Base-by-base conservation (phyloP, 2,329 filamentous ascomycete genomes). In the Shiraia bambusicola region DNA sequence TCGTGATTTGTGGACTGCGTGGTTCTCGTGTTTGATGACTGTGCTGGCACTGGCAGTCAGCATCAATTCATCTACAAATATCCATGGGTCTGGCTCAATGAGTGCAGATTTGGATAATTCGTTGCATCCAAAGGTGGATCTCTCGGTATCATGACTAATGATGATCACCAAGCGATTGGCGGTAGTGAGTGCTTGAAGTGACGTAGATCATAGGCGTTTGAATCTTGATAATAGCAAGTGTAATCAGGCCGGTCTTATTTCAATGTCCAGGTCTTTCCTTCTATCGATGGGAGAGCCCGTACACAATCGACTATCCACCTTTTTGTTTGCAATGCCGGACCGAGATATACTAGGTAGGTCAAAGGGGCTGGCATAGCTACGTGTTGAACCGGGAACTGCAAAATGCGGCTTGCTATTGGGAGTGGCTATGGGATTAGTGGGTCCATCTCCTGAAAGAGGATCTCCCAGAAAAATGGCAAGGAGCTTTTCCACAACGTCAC, bases 401-500 rank as follows among this genome's bases (percentile, higher is more conserved):
- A 54, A 36, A 12, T 40, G 50, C 5, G 47, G 35, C 32, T 56
- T 56, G 32, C 49, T 50, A 12, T 59, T 59, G n/a, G 63, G 64
- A 8, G 64, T 66, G n/a, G 59, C 48, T 2, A 59, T 45, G 10
- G 48, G 33, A 31, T 62, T 44, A 4, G 29, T 24, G 3, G 47
- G 10, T 7, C 50, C 40, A 4, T 54, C 47, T 5, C 17, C 28
- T 2, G 54, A 47, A 5, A 75, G 49, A 4, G 73, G 74, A 53
- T 78, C 73, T 7, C 46, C 65, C 40, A 73, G 74, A 42, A 74
- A 77, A 4, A 77, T 63, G 0, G 53, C 60, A 1, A 78, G 59
- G 2, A 78, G 53, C 45, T 64, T 67, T 37, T 78, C 75, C 1
- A 76, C 75, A 0, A 70, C 66, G 34, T 77, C 72, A 13, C 74